Percentiles rank a stretch among this genome's conserved stretches.
phyloP scores from a whole-genome alignment of 2,329 filamentous ascomycete species.

The Thermoascus crustaceus region DNA sequence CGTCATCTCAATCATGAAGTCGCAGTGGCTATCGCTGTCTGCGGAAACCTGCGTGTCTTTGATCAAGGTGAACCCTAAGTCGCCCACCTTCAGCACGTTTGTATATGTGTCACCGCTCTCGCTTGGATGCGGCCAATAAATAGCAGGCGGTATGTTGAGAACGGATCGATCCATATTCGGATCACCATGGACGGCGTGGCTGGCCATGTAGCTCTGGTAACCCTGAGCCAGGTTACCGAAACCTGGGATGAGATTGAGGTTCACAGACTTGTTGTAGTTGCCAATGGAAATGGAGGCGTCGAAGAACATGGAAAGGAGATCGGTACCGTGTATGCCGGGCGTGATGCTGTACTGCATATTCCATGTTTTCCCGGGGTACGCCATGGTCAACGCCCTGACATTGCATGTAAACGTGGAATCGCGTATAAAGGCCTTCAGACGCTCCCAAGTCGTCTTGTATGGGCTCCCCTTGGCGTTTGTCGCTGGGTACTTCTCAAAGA shows the following conservation, averaged over 20 bases:
- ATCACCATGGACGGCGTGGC: conserved; percentile 33
- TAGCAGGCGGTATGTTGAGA: conserved; percentile 26
- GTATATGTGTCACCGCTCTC: conserved; percentile 17
- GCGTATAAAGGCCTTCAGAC: conserved; percentile 22
- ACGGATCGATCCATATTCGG: conserved; percentile 25
- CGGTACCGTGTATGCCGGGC: conserved; percentile 34
- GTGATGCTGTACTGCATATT: conserved; percentile 36
- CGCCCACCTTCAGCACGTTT: conserved; percentile 28
- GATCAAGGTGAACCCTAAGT: conserved; percentile 23
- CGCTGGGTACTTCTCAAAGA: conserved; percentile 24
- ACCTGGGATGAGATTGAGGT: conserved; percentile 19
- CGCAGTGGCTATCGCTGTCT: conserved; percentile 2
- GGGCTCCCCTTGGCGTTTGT: conserved; percentile 8
- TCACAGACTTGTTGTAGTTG: conserved; percentile 11
- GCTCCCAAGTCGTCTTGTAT: conserved; percentile 21
- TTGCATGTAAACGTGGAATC: conserved; percentile 26
- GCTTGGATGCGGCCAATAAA: conserved; percentile 27
- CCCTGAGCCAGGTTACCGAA: conserved; percentile 26
- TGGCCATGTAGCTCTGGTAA: conserved; percentile 36
- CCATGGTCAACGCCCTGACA: conserved; percentile 28
- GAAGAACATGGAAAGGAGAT: conserved; percentile 37
- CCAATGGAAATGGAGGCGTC: conserved; percentile 20
- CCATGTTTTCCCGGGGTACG: conserved; percentile 28
- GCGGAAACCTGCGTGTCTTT: conserved; percentile 18
- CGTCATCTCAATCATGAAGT: background rate